A percentile compares a stretch with the other conserved stretches of the same genome.
Conservation (phyloP, 495 filamentous ascomycete genomes). For the Penicillium canescens region DNA sequence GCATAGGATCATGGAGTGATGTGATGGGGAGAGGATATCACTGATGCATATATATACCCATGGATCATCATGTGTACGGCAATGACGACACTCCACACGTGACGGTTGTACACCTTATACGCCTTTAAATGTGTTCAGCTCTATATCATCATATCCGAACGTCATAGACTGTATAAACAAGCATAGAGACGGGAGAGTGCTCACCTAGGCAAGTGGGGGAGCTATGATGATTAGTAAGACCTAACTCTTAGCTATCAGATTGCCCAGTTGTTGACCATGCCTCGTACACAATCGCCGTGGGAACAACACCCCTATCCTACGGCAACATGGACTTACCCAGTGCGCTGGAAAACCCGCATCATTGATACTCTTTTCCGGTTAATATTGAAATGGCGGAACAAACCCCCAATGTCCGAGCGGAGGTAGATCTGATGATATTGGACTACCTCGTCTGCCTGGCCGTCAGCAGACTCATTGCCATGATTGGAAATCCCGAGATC, state of each 20-base stretch:
- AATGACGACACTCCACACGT: not conserved
- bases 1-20: not conserved
- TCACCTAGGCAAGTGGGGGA: too few relatives aligned
- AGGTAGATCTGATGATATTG: slow-evolving; percentile 54
- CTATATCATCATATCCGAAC: slow-evolving; percentile 10
- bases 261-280: too few relatives aligned
- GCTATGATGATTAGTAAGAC: too few relatives aligned
- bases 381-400: slow-evolving; percentile 3
- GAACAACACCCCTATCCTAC: not conserved
- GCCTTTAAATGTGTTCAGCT: too few relatives aligned
- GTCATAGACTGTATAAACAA: too few relatives aligned
- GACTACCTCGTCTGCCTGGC: slow-evolving; percentile 54
- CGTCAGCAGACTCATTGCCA: slow-evolving; percentile 30
- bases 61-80: too few relatives aligned
- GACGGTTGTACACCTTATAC: too few relatives aligned
- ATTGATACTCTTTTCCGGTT: not conserved
- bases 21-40: too few relatives aligned
- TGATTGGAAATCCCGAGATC: not conserved
- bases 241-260: too few relatives aligned
- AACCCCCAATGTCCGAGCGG: slow-evolving; percentile 26
- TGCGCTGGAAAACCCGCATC: not conserved
- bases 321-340: not conserved
- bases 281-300: not conserved
- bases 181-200: slow-evolving; percentile 3
- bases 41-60: too few relatives aligned